Evolutionary conservation across 2,329 filamentous ascomycete genomes (phyloP).

Genomic region (Colletotrichum limetticola): DNA sequence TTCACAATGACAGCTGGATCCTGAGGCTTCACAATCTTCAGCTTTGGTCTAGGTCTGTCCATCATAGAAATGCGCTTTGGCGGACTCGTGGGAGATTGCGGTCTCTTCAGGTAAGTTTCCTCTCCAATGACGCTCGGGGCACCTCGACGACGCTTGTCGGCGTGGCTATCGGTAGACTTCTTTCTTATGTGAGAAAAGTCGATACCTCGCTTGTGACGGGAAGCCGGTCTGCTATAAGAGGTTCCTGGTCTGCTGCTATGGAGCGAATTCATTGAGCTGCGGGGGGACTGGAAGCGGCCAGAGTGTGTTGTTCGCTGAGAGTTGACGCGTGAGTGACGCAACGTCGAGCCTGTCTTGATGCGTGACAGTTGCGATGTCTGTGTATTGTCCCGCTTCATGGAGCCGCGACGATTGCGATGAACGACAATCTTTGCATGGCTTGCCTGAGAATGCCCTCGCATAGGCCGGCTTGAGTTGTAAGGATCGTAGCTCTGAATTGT

Average conservation of each 20-base stretch:
- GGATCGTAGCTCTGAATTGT: constrained; percentile 82
- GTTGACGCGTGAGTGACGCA: constrained; percentile 39
- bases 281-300: constrained; percentile 46
- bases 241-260: constrained; percentile 57
- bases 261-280: constrained; percentile 61
- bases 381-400: constrained; percentile 43
- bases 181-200: constrained; percentile 64
- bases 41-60: constrained; percentile 37
- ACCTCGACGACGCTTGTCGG: constrained; percentile 26
- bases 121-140: not conserved
- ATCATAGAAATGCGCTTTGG: constrained; percentile 29
- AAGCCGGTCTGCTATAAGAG: constrained; percentile 53
- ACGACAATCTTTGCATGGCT: constrained; percentile 76
- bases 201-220: constrained; percentile 62
- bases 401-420: constrained; percentile 57
- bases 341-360: constrained; percentile 48
- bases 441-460: constrained; percentile 57
- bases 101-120: not conserved
- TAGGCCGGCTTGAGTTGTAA: constrained; percentile 73
- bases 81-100: constrained; percentile 4
- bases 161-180: constrained; percentile 38
- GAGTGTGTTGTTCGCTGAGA: constrained; percentile 46
- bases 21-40: constrained; percentile 37
- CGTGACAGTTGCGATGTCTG: constrained; percentile 47
- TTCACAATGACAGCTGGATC: constrained; percentile 54